Conservation (phyloP, 192 early-diverging fungal species). For the Geranomyces michiganensis region DNA sequence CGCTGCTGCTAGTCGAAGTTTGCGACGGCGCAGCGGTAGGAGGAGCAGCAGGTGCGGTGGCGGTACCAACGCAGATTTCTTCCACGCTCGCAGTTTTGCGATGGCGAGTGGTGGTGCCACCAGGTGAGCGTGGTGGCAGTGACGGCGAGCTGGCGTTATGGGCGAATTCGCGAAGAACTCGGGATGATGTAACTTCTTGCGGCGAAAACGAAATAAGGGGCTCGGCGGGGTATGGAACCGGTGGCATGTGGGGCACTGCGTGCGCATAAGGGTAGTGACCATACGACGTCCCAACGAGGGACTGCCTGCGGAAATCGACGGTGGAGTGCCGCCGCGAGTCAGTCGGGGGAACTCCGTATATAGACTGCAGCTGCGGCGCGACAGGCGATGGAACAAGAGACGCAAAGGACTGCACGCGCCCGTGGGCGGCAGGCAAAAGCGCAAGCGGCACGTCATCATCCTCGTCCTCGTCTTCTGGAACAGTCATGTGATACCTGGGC, state of each 20-base stretch:
- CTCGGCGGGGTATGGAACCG: background rate
- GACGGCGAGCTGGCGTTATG: background rate
- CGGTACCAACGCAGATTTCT: too few relatives aligned
- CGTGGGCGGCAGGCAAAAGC: background rate
- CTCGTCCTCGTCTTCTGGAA: slow-evolving; percentile 5
- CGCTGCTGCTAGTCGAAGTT: too few relatives aligned
- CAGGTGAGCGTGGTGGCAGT: too few relatives aligned
- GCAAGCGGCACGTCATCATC: slow-evolving; percentile 6
- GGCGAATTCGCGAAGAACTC: background rate
- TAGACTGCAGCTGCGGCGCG: background rate
- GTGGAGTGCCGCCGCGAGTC: background rate
- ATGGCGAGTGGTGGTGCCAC: too few relatives aligned
- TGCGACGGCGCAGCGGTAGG: too few relatives aligned
- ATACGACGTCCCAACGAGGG: background rate
- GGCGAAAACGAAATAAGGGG: background rate
- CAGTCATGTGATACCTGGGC: background rate
- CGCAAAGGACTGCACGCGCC: too few relatives aligned
- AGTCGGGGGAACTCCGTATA: background rate
- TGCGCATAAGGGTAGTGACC: background rate
- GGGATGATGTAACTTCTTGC: background rate
- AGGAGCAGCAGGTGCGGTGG: too few relatives aligned
- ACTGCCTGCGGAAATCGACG: background rate
- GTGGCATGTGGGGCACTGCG: background rate
- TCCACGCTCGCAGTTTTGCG: too few relatives aligned
- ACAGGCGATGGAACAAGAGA: background rate